Evolutionary conservation across 495 filamentous ascomycete species (phyloP).

Genomic region (Talaromyces wortmannii): DNA sequence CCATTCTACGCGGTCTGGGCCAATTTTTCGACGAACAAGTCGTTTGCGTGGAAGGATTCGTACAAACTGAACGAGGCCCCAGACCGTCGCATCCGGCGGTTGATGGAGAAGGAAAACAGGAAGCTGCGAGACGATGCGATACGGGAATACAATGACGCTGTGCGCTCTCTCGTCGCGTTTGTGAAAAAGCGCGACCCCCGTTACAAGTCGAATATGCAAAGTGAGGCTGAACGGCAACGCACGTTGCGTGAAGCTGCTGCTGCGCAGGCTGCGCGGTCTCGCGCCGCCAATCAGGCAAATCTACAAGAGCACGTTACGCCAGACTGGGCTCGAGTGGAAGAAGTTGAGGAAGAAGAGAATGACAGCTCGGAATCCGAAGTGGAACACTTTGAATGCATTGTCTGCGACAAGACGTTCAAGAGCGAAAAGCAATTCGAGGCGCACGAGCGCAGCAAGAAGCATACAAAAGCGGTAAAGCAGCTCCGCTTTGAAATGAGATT

Average conservation of each 20-base stretch:
- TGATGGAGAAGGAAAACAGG: slow-evolving; percentile 96
- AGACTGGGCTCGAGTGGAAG: slow-evolving; percentile 65
- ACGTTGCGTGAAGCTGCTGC: slow-evolving; percentile 68
- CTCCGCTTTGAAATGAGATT: slow-evolving; percentile 75
- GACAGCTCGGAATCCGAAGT: slow-evolving; percentile 47
- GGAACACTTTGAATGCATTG: slow-evolving; percentile 77
- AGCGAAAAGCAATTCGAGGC: slow-evolving; percentile 85
- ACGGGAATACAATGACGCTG: slow-evolving; percentile 87
- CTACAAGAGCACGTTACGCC: slow-evolving; percentile 59
- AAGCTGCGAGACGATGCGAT: slow-evolving; percentile 74
- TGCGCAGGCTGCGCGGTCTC: slow-evolving; percentile 76
- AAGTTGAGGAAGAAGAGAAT: slow-evolving; percentile 51
- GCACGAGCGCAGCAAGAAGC: slow-evolving; percentile 97
- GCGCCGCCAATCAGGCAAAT: slow-evolving; percentile 74
- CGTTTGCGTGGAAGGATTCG: slow-evolving; percentile 81
- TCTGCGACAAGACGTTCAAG: slow-evolving; percentile 88
- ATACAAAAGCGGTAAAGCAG: slow-evolving; percentile 75
- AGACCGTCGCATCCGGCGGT: slow-evolving; percentile 71
- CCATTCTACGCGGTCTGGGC: slow-evolving; percentile 80
- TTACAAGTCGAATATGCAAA: slow-evolving; percentile 61
- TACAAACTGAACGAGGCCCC: slow-evolving; percentile 79
- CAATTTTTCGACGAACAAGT: slow-evolving; percentile 75
- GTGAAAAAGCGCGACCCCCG: slow-evolving; percentile 90
- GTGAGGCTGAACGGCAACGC: slow-evolving; percentile 74
- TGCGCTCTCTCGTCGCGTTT: slow-evolving; percentile 80